Base-by-base conservation (phyloP, 371 early-diverging fungal genomes). In the Syncephalastrum racemosum region DNA sequence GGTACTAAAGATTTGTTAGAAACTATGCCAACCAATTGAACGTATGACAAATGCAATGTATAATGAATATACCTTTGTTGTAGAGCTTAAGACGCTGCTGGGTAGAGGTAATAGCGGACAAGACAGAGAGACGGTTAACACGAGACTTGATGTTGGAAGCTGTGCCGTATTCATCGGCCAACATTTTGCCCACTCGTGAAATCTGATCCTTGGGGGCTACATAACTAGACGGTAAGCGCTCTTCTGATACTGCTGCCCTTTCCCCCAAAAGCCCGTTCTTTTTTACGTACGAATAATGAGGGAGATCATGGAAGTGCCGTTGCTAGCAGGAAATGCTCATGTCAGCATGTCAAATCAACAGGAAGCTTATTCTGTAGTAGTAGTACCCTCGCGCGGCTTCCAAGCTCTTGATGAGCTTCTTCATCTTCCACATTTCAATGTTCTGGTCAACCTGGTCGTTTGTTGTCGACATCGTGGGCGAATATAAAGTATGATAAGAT, bases 61-160 rank as follows among this genome's bases (percentile, higher is more conserved):
- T 43, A 20, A 16, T 18, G 5, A 24, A 54, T 12, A 22, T 73
- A 84, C 84, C 87, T 70, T 79, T 86, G 62, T 74, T 90, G 82
- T 97, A 97, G 41, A 97, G 86, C 85, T 99, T 99, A 46, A 99
- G 88, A 67, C 96, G 90, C 62, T 96, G 93, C 78, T 98, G 99
- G 36, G 99, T 97, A 50, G 99, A 99, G 20, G 98, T 96, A 62
- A 99, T 99, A 53, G 99, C 99, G 23, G 92, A 82, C 53, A 99
- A 79, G 14, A 99, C 99, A 31, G 99, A 99, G 25, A 95, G 86
- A 53, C 99, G 85, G 82, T 99, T 99, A 50, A 99, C 99, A 65
- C 99, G 93, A 55, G 95, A 94, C 79, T 99, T 99, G 76, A 99
- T 99, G 85, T 99, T 99, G 68, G 99, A 96, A n/a, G 99, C 99